Percentiles rank a stretch among this genome's conserved stretches.
Evolutionary conservation across 1,284 basidiomycete species (phyloP).

Genomic region (Microbotryum silenes-acaulis): DNA sequence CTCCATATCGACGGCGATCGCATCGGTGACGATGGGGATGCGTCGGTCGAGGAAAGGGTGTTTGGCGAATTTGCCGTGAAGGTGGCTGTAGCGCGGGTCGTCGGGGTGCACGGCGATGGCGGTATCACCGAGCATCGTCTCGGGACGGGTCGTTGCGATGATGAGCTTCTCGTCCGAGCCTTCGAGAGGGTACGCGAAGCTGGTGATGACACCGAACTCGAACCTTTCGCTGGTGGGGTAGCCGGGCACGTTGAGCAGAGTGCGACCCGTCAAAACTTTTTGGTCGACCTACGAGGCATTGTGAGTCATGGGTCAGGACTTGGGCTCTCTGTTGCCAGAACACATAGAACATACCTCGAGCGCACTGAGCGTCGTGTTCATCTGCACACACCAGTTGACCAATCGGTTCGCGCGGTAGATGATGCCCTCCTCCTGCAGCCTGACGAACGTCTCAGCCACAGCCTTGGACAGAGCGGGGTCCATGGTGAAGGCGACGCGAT

Average conservation of each 20-base stretch:
- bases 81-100: conserved; percentile 87
- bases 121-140: conserved; percentile 98
- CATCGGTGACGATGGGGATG: conserved; percentile 82
- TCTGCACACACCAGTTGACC: conserved; percentile 95
- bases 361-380: conserved; percentile 96
- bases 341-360: conserved; percentile 57
- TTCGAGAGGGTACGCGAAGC: conserved; percentile 88
- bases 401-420: conserved; percentile 94
- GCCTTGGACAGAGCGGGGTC: conserved; percentile 75
- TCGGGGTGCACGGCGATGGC: conserved; percentile 95
- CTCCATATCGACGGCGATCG: conserved; percentile 80
- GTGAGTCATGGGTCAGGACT: no score
- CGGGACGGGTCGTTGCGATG: conserved; percentile 94
- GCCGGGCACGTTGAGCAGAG: conserved; percentile 82
- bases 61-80: conserved; percentile 83
- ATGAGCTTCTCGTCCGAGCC: conserved; percentile 75
- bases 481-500: conserved; percentile 93
- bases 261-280: conserved; percentile 81
- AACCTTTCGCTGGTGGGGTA: conserved; percentile 91
- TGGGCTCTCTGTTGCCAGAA: not conserved
- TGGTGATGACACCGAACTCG: conserved; percentile 94
- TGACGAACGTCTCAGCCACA: conserved; percentile 86
- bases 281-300: conserved; percentile 66
- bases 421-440: conserved; percentile 83
- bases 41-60: conserved; percentile 87